Evolutionary conservation across 2,329 filamentous ascomycete species (phyloP).

Genomic region (Chaetomiaceae sp.): DNA sequence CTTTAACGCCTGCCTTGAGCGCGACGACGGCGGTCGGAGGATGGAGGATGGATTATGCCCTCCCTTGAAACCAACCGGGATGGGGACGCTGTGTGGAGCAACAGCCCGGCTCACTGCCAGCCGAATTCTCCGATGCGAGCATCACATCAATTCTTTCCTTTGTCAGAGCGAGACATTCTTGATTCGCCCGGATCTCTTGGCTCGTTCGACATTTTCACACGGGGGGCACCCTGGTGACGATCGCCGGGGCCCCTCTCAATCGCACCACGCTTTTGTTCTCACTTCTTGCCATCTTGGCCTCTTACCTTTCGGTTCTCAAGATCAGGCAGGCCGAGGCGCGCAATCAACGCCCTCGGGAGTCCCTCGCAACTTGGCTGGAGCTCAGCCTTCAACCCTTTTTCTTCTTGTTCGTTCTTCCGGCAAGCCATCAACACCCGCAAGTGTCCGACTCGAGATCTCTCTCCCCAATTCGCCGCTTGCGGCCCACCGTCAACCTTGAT

Average conservation of each 20-base stretch:
- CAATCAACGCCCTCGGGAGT: slow-evolving; percentile 1
- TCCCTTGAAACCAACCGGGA: not conserved
- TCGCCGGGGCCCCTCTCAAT: not conserved
- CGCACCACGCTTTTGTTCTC: not conserved
- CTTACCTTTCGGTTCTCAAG: slow-evolving; percentile 8
- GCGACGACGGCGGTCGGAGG: not conserved
- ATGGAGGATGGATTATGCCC: not conserved
- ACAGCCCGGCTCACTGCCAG: slow-evolving; percentile 14
- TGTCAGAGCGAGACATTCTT: slow-evolving; percentile 20
- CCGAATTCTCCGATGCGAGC: slow-evolving; percentile 30
- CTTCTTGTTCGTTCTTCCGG: slow-evolving; percentile 20
- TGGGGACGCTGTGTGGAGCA: not conserved
- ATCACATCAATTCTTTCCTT: slow-evolving; percentile 29
- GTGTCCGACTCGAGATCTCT: slow-evolving; percentile 1
- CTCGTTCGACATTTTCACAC: not conserved
- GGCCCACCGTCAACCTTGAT: slow-evolving; percentile 18
- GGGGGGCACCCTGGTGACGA: too few relatives aligned
- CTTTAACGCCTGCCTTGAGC: slow-evolving; percentile 40
- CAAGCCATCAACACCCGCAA: slow-evolving; percentile 4
- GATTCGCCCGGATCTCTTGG: slow-evolving; percentile 7
- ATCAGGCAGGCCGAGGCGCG: slow-evolving; percentile 14
- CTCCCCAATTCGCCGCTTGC: slow-evolving; percentile 18
- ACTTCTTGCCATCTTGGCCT: not conserved
- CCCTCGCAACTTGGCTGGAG: slow-evolving; percentile 8
- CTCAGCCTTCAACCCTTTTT: not conserved